Evolutionary conservation across 495 filamentous ascomycete species (phyloP).

Genomic region (Symbiotaphrina buchneri): DNA sequence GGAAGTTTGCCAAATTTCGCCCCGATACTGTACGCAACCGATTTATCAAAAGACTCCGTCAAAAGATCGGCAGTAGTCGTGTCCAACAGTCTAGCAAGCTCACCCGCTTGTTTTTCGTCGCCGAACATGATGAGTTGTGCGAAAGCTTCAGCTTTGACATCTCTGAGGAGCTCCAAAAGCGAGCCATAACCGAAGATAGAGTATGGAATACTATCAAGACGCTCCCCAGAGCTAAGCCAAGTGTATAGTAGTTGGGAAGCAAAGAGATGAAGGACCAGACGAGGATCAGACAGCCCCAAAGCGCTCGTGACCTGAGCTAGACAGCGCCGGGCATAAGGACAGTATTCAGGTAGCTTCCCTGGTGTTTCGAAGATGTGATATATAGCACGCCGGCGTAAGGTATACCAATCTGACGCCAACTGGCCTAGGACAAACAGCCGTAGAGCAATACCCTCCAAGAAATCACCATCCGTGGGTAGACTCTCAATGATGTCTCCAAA

Average conservation of each 20-base stretch:
- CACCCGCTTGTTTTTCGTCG: conserved; percentile 34
- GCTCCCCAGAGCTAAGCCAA: conserved; percentile 44
- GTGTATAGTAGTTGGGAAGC: conserved; percentile 83
- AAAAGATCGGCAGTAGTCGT: conserved; percentile 32
- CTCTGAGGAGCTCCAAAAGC: conserved; percentile 42
- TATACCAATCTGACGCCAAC: conserved; percentile 62
- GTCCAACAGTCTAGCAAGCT: conserved; percentile 32
- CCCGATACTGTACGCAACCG: conserved; percentile 66
- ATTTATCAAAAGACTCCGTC: conserved; percentile 48
- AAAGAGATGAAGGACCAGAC: conserved; percentile 65
- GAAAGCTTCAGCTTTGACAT: conserved; percentile 59
- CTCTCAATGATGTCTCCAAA: conserved; percentile 53
- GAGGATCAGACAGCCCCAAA: conserved; percentile 36
- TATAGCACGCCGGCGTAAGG: conserved; percentile 56
- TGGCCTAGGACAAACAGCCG: conserved; percentile 52
- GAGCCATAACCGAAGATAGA: conserved; percentile 55
- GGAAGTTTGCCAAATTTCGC: conserved; percentile 50
- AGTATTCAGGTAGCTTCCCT: conserved; percentile 35
- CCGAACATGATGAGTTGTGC: conserved; percentile 72
- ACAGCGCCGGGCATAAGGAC: conserved; percentile 47
- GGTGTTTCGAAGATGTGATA: conserved; percentile 88
- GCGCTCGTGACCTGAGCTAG: conserved; percentile 37
- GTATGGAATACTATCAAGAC: conserved; percentile 49
- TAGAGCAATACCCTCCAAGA: conserved; percentile 65
- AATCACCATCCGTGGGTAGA: conserved; percentile 47